Evolutionary conservation across 2,329 filamentous ascomycete species (phyloP).

Genomic region (Thielaviopsis populi): DNA sequence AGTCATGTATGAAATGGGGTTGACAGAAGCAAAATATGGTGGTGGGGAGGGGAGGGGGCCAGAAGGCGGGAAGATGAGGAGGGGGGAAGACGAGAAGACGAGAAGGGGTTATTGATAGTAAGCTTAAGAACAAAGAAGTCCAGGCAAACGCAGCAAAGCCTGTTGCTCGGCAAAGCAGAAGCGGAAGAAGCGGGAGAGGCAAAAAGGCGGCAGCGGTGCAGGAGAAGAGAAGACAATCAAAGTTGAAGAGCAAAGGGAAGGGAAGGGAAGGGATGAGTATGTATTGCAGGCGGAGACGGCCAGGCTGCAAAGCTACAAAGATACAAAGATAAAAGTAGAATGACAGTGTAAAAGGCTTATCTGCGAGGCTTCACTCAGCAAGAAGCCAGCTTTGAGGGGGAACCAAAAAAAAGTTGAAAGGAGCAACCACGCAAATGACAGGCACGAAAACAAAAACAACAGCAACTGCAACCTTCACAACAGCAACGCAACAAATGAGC

Average conservation of each 20-base stretch:
- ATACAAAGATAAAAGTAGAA: neutral
- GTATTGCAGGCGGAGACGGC: neutral
- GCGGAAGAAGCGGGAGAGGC: neutral
- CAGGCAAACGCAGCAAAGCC: neutral
- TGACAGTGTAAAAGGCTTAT: neutral
- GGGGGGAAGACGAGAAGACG: neutral
- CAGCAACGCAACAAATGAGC: neutral
- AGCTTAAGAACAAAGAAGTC: neutral
- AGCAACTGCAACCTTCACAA: neutral
- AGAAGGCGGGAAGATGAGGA: neutral
- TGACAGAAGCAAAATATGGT: neutral
- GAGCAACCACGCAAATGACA: neutral
- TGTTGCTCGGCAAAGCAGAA: neutral
- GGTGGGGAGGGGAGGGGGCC: neutral
- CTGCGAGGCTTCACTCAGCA: neutral
- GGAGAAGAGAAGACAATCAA: neutral
- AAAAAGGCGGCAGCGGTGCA: neutral
- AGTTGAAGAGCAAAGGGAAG: neutral
- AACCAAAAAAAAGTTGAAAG: neutral
- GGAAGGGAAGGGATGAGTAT: too few species aligned
- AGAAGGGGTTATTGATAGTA: neutral
- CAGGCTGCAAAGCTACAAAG: neutral
- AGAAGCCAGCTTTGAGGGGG: neutral
- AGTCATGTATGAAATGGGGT: neutral
- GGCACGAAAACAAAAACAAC: constrained; percentile 1